Percentiles rank a stretch among this genome's conserved stretches.
Evolutionary conservation across 768 basidiomycete genomes (phyloP).

Genomic region (Cubamyces sp.): DNA sequence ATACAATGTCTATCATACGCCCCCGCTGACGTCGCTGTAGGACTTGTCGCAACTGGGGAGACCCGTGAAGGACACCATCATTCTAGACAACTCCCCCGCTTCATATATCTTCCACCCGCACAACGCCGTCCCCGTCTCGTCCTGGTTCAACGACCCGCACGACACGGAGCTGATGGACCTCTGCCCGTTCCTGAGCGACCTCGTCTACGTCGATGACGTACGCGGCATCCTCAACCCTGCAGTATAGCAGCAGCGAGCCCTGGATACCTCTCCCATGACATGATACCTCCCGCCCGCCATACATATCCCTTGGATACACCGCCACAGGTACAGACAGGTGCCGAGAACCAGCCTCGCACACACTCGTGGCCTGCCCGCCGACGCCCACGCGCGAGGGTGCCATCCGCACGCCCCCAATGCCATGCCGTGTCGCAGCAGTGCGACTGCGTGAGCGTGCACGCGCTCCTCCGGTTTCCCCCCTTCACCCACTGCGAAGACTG

Average conservation of each 20-base stretch:
- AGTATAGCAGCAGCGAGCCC: no score
- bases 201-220: constrained; percentile 69
- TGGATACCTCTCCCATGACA: constrained; percentile 5
- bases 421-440: background rate
- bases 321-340: background rate
- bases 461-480: background rate
- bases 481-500: constrained; percentile 10
- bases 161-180: constrained; percentile 97
- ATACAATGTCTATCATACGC: background rate
- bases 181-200: constrained; percentile 90
- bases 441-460: background rate
- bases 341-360: background rate
- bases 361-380: background rate
- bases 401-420: background rate
- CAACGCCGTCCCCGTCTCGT: constrained; percentile 97
- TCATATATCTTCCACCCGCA: constrained; percentile 99
- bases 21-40: constrained; percentile 43
- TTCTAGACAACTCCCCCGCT: constrained; percentile 98
- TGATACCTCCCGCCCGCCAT: background rate
- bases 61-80: constrained; percentile 91
- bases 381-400: background rate
- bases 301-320: background rate
- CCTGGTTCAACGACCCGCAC: constrained; percentile 99
- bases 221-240: constrained; percentile 48
- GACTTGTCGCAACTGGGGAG: constrained; percentile 97